Evolutionary conservation across 441 rosid species (phyloP).

Genomic region (Biscutella auriculata): DNA sequence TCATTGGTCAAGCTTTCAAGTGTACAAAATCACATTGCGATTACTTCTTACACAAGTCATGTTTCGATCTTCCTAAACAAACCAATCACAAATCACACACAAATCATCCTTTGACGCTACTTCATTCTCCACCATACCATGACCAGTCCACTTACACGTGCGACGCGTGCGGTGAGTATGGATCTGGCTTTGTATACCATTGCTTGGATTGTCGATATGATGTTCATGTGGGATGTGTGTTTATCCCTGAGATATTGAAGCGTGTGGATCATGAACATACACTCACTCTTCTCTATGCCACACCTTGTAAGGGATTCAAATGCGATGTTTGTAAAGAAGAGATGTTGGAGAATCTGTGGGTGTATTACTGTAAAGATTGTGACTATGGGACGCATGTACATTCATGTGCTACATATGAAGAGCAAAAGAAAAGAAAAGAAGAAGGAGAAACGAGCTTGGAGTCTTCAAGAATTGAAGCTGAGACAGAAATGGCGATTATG

Average conservation of each 20-base stretch:
- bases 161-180: slow-evolving; percentile 28
- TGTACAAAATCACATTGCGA: slow-evolving; percentile 23
- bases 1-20: slow-evolving; percentile 16
- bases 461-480: neutral
- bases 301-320: slow-evolving; percentile 16
- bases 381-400: slow-evolving; percentile 15
- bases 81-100: slow-evolving; percentile 31
- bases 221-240: slow-evolving; percentile 28
- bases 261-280: slow-evolving; percentile 26
- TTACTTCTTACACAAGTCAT: slow-evolving; percentile 33
- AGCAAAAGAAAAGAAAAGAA: neutral
- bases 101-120: slow-evolving; percentile 25
- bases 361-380: slow-evolving; percentile 13
- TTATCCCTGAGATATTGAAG: slow-evolving; percentile 18
- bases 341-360: slow-evolving; percentile 15
- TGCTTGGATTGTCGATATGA: slow-evolving; percentile 26
- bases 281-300: slow-evolving; percentile 22
- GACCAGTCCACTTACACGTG: slow-evolving; percentile 22
- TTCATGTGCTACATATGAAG: slow-evolving; percentile 1
- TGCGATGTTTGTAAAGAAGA: slow-evolving; percentile 13
- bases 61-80: slow-evolving; percentile 41
- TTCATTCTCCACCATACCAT: slow-evolving; percentile 21
- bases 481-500: neutral
- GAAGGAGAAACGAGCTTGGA: neutral
- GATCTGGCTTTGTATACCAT: slow-evolving; percentile 32